Conservation (phyloP, 2,329 filamentous ascomycete species). For the Thermomyces lanuginosus region DNA sequence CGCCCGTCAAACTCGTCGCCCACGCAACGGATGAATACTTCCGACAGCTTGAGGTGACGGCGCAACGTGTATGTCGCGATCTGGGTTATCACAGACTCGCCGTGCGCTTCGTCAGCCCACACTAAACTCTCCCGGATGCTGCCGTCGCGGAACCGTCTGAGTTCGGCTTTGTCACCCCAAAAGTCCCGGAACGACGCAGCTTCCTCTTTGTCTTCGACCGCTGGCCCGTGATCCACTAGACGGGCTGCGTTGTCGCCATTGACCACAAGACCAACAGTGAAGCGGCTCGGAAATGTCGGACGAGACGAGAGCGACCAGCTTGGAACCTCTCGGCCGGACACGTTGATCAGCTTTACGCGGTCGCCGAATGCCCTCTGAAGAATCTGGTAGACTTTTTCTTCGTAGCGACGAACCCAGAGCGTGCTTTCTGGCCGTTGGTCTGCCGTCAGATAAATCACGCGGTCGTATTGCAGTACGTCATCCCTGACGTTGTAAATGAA, state of each 20-base stretch:
- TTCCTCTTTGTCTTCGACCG: conserved; percentile 70
- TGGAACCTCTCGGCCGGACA: conserved; percentile 28
- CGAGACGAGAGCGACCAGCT: conserved; percentile 33
- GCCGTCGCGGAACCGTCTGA: conserved; percentile 88
- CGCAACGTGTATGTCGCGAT: conserved; percentile 57
- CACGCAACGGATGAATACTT: conserved; percentile 37
- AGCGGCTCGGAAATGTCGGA: conserved; percentile 12
- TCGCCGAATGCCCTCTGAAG: conserved; percentile 59
- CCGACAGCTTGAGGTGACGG: conserved; percentile 48
- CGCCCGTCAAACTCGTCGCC: conserved; percentile 35
- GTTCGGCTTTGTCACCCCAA: conserved; percentile 86
- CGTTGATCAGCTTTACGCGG: conserved; percentile 51
- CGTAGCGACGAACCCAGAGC: conserved; percentile 14
- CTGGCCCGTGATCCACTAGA: conserved; percentile 72
- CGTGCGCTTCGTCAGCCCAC: conserved; percentile 52
- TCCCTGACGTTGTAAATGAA: conserved; percentile 53
- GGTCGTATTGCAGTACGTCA: conserved; percentile 39
- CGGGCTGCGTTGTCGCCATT: conserved; percentile 57
- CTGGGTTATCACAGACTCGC: conserved; percentile 55
- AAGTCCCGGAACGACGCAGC: conserved; percentile 71
- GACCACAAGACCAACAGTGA: conserved; percentile 54
- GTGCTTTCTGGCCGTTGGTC: conserved; percentile 12
- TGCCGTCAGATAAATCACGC: conserved; percentile 26
- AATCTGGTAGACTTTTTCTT: conserved; percentile 40
- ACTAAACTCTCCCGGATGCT: conserved; percentile 84